A percentile compares a stretch with the other conserved stretches of the same genome.
These are phyloP conservation scores for Penicillium corylophilum DNA, from an alignment of 2,329 filamentous ascomycete genomes.

Conservation along the genomic window DNA sequence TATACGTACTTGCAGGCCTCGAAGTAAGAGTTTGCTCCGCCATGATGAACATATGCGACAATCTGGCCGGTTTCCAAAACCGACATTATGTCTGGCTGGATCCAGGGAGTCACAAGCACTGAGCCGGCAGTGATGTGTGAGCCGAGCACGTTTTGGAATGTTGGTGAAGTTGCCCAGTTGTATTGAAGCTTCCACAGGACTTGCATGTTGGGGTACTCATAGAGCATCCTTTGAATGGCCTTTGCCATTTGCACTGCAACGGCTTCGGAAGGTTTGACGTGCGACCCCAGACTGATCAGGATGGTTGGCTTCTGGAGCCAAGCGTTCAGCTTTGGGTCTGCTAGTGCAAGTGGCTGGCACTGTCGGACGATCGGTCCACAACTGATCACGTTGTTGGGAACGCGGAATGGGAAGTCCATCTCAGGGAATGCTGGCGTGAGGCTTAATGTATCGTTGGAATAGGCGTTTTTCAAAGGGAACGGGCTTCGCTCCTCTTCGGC, in stretches of 20 bases:
- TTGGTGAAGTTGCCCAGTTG: constrained; percentile 14
- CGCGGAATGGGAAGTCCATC: constrained; percentile 43
- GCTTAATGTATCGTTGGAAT: constrained; percentile 27
- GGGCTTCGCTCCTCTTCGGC: constrained; percentile 23
- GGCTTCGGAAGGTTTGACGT: constrained; percentile 30
- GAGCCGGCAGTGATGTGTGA: constrained; percentile 6
- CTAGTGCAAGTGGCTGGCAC: constrained; percentile 32
- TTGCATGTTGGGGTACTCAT: constrained; percentile 38
- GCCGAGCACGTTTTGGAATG: constrained; percentile 13
- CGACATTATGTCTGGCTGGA: constrained; percentile 21
- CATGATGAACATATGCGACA: constrained; percentile 47
- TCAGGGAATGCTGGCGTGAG: constrained; percentile 33
- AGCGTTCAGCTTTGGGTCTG: constrained; percentile 42
- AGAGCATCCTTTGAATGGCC: constrained; percentile 43
- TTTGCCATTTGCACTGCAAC: constrained; percentile 33
- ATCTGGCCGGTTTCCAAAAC: constrained; percentile 40
- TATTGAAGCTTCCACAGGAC: constrained; percentile 43
- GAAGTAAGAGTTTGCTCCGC: constrained; percentile 50
- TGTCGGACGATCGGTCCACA: constrained; percentile 51
- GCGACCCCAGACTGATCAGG: constrained; percentile 52
- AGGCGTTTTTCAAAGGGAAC: constrained; percentile 30
- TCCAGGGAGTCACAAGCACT: constrained; percentile 19
- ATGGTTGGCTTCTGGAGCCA: constrained; percentile 51
- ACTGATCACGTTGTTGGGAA: constrained; percentile 42
- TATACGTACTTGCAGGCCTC: constrained; percentile 46